phyloP scores from a whole-genome alignment of 371 early-diverging fungal species.

The Mucor racemosus region DNA sequence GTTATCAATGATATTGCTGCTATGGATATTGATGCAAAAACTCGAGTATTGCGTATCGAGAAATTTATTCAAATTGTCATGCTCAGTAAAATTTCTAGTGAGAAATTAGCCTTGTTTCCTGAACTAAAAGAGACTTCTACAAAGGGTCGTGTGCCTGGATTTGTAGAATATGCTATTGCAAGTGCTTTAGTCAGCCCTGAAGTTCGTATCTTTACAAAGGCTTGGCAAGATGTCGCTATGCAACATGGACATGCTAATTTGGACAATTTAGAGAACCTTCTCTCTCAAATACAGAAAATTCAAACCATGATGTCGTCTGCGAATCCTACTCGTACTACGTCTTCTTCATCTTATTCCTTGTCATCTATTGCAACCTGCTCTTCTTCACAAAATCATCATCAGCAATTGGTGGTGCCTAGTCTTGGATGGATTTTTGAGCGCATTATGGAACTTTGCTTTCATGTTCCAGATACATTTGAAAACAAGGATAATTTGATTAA shows the following conservation, averaged over 20 bases:
- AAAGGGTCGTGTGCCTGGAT: constrained; percentile 64
- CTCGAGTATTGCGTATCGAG: constrained; percentile 64
- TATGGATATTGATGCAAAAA: constrained; percentile 49
- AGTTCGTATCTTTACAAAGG: constrained; percentile 67
- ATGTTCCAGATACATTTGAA: constrained; percentile 49
- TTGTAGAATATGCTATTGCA: constrained; percentile 78
- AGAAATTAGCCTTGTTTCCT: constrained; percentile 37
- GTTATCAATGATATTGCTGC: constrained; percentile 68
- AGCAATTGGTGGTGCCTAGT: constrained; percentile 42
- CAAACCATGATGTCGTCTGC: constrained; percentile 2
- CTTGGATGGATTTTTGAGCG: constrained; percentile 64
- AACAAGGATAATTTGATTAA: constrained; percentile 59
- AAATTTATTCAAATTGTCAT: constrained; percentile 66
- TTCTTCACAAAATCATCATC: not conserved
- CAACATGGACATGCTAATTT: constrained; percentile 52
- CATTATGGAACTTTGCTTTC: constrained; percentile 36
- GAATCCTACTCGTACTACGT: not conserved
- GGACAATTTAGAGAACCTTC: constrained; percentile 63
- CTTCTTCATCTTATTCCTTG: constrained; percentile 4
- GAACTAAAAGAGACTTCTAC: constrained; percentile 34
- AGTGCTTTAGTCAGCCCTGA: constrained; percentile 83
- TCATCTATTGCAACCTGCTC: constrained; percentile 8
- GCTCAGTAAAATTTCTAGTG: constrained; percentile 55
- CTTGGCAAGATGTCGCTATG: constrained; percentile 71
- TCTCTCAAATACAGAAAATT: constrained; percentile 17